Evolutionary conservation across 768 basidiomycete genomes (phyloP).

Genomic region (Termitomyces sp.): DNA sequence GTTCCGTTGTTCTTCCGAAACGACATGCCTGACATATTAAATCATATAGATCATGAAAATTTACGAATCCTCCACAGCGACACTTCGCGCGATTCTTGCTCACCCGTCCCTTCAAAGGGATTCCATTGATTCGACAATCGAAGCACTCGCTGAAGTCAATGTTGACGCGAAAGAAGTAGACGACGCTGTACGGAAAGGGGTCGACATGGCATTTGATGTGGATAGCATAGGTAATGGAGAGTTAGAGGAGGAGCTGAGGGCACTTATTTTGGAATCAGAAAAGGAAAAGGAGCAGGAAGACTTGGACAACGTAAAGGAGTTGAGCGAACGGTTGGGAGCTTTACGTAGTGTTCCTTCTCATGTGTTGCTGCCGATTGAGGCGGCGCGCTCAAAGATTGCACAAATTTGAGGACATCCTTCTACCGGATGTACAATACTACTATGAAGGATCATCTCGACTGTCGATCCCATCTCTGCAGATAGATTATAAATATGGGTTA

Average conservation of each 20-base stretch:
- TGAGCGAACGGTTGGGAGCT: slow-evolving; percentile 16
- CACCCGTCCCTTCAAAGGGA: slow-evolving; percentile 79
- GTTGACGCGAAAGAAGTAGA: slow-evolving; percentile 82
- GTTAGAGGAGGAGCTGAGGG: slow-evolving; percentile 62
- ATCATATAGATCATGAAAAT: slow-evolving; percentile 69
- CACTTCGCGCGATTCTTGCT: slow-evolving; percentile 68
- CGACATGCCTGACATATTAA: neutral
- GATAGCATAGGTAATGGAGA: slow-evolving; percentile 60
- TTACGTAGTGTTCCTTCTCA: slow-evolving; percentile 3
- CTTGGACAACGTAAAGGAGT: slow-evolving; percentile 4
- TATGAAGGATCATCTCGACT: neutral
- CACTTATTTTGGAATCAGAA: slow-evolving; percentile 37
- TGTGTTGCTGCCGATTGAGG: neutral
- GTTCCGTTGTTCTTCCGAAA: neutral
- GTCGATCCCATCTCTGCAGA: neutral
- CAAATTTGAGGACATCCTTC: neutral
- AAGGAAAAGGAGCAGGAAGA: slow-evolving; percentile 17
- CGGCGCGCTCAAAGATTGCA: neutral
- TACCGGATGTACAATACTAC: neutral
- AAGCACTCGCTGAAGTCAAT: slow-evolving; percentile 78
- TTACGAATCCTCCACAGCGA: slow-evolving; percentile 79
- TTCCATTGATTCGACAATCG: slow-evolving; percentile 81
- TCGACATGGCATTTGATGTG: slow-evolving; percentile 51
- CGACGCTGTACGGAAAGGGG: slow-evolving; percentile 65
- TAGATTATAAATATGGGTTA: neutral